A percentile compares a stretch with the other conserved stretches of the same genome.
Conservation (phyloP, 176 grass and related monocot species). For the Echinochloa phyllopogon region DNA sequence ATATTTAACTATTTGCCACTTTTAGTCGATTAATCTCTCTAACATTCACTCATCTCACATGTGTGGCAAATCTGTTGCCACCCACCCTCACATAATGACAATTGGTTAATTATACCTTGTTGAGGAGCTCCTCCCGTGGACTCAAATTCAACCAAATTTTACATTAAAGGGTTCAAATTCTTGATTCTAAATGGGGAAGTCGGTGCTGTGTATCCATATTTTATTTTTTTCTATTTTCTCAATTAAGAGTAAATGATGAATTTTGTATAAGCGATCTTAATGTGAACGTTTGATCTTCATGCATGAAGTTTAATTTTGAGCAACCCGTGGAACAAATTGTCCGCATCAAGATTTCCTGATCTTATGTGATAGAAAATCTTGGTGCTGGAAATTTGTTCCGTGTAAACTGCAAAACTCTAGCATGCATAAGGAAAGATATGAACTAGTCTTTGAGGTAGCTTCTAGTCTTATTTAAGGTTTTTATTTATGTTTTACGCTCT, state of each 20-base stretch:
- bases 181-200: background rate
- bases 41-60: too few species aligned
- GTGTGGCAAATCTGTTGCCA: too few species aligned
- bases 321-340: background rate
- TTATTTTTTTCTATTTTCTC: background rate
- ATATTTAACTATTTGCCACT: too few species aligned
- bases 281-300: background rate
- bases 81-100: too few species aligned
- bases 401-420: background rate
- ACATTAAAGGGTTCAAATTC: background rate
- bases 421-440: background rate
- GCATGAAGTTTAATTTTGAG: background rate
- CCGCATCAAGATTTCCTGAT: too few species aligned
- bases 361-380: background rate
- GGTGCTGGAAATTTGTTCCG: background rate
- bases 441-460: background rate
- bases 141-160: too few species aligned
- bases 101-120: too few species aligned
- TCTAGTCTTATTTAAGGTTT: too few species aligned
- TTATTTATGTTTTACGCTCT: background rate
- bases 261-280: background rate
- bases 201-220: background rate
- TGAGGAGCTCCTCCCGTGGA: background rate
- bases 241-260: background rate
- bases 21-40: too few species aligned